Evolutionary conservation across 2,329 filamentous ascomycete species (phyloP).

Genomic region (Fusarium newnesense): DNA sequence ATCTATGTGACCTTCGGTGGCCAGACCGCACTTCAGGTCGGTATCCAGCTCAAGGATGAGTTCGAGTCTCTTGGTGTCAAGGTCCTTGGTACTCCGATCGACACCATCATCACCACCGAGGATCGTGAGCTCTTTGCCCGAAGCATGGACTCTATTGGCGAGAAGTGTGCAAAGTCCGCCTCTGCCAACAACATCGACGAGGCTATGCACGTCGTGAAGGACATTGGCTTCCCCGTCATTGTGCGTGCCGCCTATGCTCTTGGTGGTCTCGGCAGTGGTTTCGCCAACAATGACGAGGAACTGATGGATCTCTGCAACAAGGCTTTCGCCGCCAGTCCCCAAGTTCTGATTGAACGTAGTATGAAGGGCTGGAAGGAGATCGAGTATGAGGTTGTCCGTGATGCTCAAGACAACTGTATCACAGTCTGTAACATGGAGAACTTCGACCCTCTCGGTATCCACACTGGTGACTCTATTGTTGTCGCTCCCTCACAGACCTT

Average conservation of each 20-base stretch:
- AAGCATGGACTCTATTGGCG: slow-evolving; percentile 97
- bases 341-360: slow-evolving; percentile 95
- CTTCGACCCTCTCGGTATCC: slow-evolving; percentile 97
- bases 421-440: slow-evolving; percentile 99
- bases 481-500: slow-evolving; percentile 97
- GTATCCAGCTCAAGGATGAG: slow-evolving; percentile 97
- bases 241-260: slow-evolving; percentile 96
- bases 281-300: slow-evolving; percentile 87
- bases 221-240: slow-evolving; percentile 96
- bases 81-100: slow-evolving; percentile 94
- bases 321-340: slow-evolving; percentile 93
- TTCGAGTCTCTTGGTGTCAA: slow-evolving; percentile 92
- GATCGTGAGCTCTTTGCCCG: slow-evolving; percentile 97
- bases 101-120: slow-evolving; percentile 98
- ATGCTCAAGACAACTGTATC: slow-evolving; percentile 97
- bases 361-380: slow-evolving; percentile 99
- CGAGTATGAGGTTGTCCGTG: slow-evolving; percentile 97
- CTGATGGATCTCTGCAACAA: slow-evolving; percentile 90
- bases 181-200: slow-evolving; percentile 91
- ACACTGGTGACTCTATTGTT: slow-evolving; percentile 98
- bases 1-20: slow-evolving; percentile 99
- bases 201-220: slow-evolving; percentile 86
- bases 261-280: slow-evolving; percentile 93
- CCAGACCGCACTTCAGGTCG: slow-evolving; percentile 95
- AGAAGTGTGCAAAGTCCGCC: slow-evolving; percentile 97